Conservation (phyloP, 495 filamentous ascomycete genomes). For the Tuber indicum region DNA sequence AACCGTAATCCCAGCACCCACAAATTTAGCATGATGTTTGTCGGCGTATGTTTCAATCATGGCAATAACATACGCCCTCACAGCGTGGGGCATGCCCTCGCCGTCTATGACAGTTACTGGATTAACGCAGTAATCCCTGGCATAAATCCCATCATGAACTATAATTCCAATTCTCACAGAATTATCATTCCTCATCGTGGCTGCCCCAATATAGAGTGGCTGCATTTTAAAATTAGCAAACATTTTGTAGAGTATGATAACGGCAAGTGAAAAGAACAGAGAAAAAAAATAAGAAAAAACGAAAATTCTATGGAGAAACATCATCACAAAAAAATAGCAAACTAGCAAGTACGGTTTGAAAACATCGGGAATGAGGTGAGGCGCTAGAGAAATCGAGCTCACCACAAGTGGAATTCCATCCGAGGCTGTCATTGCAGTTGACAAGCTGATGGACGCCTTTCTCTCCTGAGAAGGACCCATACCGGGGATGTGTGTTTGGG, state of each 20-base stretch:
- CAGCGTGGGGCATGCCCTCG: constrained; percentile 43
- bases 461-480: no score
- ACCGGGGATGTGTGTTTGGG: no score
- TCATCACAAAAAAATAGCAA: no score
- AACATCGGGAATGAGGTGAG: no score
- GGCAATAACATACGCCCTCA: constrained; percentile 52
- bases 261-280: no score
- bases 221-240: constrained; percentile 35
- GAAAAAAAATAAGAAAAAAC: no score
- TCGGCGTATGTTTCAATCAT: constrained; percentile 55
- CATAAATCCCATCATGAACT: constrained; percentile 70
- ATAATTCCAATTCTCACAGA: constrained; percentile 57
- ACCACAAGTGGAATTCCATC: no score
- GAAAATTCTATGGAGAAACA: no score
- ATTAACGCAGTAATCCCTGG: constrained; percentile 65
- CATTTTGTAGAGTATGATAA: not conserved
- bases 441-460: no score
- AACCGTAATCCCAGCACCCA: constrained; percentile 56
- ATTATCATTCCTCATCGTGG: constrained; percentile 50
- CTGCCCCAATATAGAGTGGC: constrained; percentile 61
- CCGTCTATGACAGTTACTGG: constrained; percentile 45
- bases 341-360: no score
- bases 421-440: no score
- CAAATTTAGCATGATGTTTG: constrained; percentile 60
- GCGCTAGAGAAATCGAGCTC: no score